These are phyloP conservation scores for Sclerotinia nivalis DNA, from an alignment of 2,329 filamentous ascomycete species.

Conservation along the genomic window DNA sequence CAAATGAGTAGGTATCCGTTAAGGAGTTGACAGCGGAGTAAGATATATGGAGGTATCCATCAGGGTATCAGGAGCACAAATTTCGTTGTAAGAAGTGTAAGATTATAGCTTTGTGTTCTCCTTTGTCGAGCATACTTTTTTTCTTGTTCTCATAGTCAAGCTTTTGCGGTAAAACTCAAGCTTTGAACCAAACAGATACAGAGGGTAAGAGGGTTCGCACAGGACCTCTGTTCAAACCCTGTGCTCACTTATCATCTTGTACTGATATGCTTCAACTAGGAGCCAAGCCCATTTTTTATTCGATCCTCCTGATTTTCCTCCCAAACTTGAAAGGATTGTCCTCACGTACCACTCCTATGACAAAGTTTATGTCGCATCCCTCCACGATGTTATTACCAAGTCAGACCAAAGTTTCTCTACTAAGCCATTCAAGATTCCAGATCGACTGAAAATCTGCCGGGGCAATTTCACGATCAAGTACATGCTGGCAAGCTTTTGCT, in stretches of 20 bases:
- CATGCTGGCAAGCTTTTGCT: background rate
- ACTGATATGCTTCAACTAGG: background rate
- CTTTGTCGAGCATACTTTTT: background rate
- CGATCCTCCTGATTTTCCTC: background rate
- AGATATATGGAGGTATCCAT: background rate
- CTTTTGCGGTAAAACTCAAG: background rate
- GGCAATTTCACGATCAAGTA: background rate
- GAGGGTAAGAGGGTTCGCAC: background rate
- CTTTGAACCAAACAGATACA: background rate
- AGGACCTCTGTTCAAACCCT: background rate
- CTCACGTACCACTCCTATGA: background rate
- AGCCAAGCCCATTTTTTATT: background rate
- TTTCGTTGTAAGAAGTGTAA: background rate
- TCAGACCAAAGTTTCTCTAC: background rate
- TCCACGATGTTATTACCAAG: background rate
- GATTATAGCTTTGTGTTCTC: background rate
- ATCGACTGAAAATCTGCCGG: background rate
- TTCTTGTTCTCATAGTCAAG: background rate
- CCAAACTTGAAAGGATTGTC: background rate
- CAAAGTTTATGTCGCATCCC: background rate
- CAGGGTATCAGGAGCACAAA: background rate
- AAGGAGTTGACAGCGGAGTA: slow-evolving; percentile 12
- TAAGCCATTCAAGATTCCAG: background rate
- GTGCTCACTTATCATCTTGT: background rate
- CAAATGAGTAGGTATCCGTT: slow-evolving; percentile 12